Evolutionary conservation across 495 filamentous ascomycete genomes (phyloP).

Genomic region (Aspergillus avenaceus): DNA sequence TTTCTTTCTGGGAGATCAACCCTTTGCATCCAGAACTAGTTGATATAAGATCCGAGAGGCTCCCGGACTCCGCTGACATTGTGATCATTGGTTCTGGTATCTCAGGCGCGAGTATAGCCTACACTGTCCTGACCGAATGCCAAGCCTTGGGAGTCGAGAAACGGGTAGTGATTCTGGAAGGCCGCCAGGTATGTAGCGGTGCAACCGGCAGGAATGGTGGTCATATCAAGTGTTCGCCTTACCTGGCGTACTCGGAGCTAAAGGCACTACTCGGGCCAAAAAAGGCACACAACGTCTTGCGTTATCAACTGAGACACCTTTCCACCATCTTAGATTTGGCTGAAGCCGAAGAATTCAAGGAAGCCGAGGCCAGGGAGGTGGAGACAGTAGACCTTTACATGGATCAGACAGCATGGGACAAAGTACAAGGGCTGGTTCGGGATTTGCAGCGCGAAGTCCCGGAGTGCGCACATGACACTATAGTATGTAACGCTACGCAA

Average conservation of each 20-base stretch:
- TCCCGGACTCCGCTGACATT: constrained; percentile 46
- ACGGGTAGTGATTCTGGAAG: constrained; percentile 67
- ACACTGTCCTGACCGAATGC: constrained; percentile 42
- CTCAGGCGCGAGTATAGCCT: constrained; percentile 57
- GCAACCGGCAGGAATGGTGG: constrained; percentile 60
- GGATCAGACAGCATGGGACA: constrained; percentile 27
- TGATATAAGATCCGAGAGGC: constrained; percentile 35
- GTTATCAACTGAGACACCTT: constrained; percentile 5
- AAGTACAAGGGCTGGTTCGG: constrained; percentile 26
- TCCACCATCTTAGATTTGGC: constrained; percentile 6
- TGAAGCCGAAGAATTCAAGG: not conserved
- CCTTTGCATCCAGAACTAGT: constrained; percentile 42
- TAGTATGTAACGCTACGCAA: constrained; percentile 19
- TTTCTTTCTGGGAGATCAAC: constrained; percentile 64
- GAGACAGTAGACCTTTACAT: constrained; percentile 35
- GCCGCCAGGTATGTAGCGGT: constrained; percentile 71
- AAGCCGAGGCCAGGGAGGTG: constrained; percentile 26
- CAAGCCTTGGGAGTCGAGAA: constrained; percentile 7
- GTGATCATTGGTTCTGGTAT: constrained; percentile 68
- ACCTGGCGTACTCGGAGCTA: constrained; percentile 23
- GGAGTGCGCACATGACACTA: constrained; percentile 19
- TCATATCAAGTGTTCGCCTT: constrained; percentile 35
- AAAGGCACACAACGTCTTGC: constrained; percentile 13
- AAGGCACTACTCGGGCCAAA: constrained; percentile 20
- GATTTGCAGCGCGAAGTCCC: constrained; percentile 30